Conservation (phyloP, 139 green algal genomes). For the Gonium pectorale region DNA sequence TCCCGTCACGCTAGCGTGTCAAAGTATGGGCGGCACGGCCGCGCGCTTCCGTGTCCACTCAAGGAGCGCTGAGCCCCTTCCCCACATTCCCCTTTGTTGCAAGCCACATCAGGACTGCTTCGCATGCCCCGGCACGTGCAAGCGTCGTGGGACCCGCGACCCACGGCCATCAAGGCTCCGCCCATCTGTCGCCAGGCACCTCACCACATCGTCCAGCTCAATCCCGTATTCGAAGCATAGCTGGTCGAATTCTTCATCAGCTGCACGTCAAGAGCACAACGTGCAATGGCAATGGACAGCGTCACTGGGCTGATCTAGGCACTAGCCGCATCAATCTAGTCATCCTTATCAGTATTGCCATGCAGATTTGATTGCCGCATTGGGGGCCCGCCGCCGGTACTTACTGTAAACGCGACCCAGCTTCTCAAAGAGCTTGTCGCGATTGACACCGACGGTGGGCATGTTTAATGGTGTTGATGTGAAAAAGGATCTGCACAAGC, state of each 20-base stretch:
- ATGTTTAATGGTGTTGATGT: constrained; percentile 64
- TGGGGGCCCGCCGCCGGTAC: constrained; percentile 35
- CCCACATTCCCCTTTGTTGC: too few species aligned
- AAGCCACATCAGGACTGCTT: too few species aligned
- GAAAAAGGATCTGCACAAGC: not conserved
- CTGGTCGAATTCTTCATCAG: constrained; percentile 96
- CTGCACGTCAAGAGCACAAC: constrained; percentile 65
- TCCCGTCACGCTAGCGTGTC: too few species aligned
- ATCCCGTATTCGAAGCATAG: constrained; percentile 99
- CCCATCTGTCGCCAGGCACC: constrained; percentile 17
- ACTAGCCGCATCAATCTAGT: not conserved
- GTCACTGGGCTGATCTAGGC: too few species aligned
- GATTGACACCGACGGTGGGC: constrained; percentile 90
- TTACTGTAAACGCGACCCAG: constrained; percentile 92
- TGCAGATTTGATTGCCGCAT: not conserved
- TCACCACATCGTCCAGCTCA: constrained; percentile 98
- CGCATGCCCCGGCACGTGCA: too few species aligned
- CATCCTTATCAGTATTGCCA: not conserved
- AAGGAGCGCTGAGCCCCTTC: too few species aligned
- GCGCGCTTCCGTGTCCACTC: too few species aligned
- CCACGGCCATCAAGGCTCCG: not conserved
- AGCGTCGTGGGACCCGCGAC: too few species aligned
- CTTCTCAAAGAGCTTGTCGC: constrained; percentile 91
- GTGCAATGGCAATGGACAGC: too few species aligned
- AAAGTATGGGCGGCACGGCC: too few species aligned